Conservation (phyloP, 441 rosid genomes). For the Syzygium syzygioides region DNA sequence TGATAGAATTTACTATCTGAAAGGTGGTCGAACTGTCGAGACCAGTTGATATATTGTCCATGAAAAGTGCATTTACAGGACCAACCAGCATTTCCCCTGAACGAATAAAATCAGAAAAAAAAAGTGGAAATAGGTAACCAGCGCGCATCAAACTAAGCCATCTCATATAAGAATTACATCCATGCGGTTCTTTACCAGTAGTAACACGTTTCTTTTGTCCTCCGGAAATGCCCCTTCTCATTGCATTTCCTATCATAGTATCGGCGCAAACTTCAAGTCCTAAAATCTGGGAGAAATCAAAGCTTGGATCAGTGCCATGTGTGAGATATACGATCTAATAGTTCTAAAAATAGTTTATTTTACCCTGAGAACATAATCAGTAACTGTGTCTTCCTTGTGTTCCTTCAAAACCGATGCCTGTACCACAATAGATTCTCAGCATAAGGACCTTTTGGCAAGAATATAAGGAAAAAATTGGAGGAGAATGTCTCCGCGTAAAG, state of each 20-base stretch:
- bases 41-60: slow-evolving; percentile 7
- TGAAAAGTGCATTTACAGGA: slow-evolving; percentile 3
- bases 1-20: slow-evolving; percentile 4
- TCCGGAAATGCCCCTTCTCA: slow-evolving; percentile 9
- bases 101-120: background rate
- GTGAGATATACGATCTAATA: background rate
- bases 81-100: slow-evolving; percentile 10
- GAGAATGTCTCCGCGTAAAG: background rate
- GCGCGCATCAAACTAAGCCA: background rate
- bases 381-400: background rate
- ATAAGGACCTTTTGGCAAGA: background rate
- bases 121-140: background rate
- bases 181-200: background rate
- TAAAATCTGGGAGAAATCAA: slow-evolving; percentile 2
- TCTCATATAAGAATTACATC: background rate
- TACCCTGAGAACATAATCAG: slow-evolving; percentile 13
- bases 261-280: slow-evolving; percentile 5
- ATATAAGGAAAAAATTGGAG: background rate
- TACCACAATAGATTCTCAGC: background rate
- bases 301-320: background rate
- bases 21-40: slow-evolving; percentile 9
- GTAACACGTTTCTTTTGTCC: slow-evolving; percentile 12
- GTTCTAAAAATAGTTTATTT: background rate
- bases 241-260: background rate
- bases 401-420: background rate